Conservation (phyloP, 139 green algal species). For the Asterochloris sp. region DNA sequence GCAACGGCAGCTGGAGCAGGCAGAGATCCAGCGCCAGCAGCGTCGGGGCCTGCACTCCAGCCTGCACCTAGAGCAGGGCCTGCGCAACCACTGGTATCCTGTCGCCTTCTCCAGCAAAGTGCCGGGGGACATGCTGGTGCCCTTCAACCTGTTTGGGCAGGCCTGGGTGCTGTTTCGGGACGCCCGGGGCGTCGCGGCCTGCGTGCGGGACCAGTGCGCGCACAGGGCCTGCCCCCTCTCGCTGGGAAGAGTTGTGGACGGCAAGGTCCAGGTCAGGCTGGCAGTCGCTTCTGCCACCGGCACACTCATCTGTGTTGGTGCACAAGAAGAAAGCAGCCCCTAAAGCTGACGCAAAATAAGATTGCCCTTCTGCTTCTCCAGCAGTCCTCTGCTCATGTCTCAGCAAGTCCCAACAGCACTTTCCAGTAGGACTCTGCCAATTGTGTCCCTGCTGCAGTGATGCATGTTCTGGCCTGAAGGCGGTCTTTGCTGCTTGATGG, state of each 20-base stretch:
- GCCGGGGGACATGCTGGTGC: constrained; percentile 43
- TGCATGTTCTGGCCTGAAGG: too few species aligned
- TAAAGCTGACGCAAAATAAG: not conserved
- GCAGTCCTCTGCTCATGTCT: not conserved
- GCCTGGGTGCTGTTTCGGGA: constrained; percentile 94
- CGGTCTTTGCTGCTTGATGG: too few species aligned
- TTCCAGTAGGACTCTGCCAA: too few species aligned
- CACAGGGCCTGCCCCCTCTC: constrained; percentile 94
- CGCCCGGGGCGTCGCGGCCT: constrained; percentile 51
- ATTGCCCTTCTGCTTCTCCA: not conserved
- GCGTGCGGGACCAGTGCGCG: constrained; percentile 89
- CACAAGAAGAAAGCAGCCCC: not conserved
- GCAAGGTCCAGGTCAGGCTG: constrained; percentile 7
- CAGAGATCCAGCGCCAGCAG: not conserved
- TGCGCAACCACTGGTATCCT: constrained; percentile 75
- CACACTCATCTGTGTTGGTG: not conserved
- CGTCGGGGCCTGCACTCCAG: constrained; percentile 41
- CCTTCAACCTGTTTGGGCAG: constrained; percentile 94
- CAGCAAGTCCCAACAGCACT: too few species aligned
- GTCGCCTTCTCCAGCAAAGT: constrained; percentile 57
- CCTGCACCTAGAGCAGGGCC: constrained; percentile 48
- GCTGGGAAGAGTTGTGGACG: constrained; percentile 60
- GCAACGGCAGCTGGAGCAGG: not conserved
- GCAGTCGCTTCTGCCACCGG: too few species aligned
- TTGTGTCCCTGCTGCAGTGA: too few species aligned